Evolutionary conservation across 2,329 filamentous ascomycete species (phyloP).

Genomic region (Fusarium liriodendri): DNA sequence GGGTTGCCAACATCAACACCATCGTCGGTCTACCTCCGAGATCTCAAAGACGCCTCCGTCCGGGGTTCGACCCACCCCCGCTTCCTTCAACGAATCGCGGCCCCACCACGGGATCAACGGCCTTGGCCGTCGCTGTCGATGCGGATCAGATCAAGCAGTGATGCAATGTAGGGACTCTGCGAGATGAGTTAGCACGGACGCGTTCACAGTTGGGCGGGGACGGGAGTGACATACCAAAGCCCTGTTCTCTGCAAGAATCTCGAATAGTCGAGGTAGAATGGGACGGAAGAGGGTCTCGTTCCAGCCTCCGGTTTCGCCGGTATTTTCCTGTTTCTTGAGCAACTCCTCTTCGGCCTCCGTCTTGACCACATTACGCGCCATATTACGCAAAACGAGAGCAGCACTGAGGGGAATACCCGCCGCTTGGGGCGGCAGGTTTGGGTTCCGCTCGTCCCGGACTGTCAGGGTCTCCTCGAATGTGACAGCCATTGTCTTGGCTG

Average conservation of each 20-base stretch:
- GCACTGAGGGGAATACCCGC: slow-evolving; percentile 84
- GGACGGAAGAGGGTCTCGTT: slow-evolving; percentile 76
- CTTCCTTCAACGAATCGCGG: slow-evolving; percentile 14
- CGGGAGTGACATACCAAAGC: slow-evolving; percentile 60
- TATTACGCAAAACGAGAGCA: slow-evolving; percentile 81
- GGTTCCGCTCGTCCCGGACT: slow-evolving; percentile 68
- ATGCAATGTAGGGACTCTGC: slow-evolving; percentile 55
- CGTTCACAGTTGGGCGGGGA: neutral
- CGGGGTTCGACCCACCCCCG: slow-evolving; percentile 17
- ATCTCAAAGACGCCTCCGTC: slow-evolving; percentile 3
- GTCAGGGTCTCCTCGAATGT: slow-evolving; percentile 67
- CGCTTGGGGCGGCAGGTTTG: slow-evolving; percentile 69
- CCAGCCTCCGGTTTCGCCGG: slow-evolving; percentile 66
- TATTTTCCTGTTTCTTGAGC: slow-evolving; percentile 58
- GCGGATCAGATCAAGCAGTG: slow-evolving; percentile 53
- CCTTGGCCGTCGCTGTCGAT: slow-evolving; percentile 44
- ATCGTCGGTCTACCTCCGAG: slow-evolving; percentile 14
- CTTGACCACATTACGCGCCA: slow-evolving; percentile 75
- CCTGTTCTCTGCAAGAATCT: slow-evolving; percentile 77
- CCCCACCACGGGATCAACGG: slow-evolving; percentile 22
- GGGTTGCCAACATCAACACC: neutral
- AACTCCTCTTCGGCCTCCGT: slow-evolving; percentile 68
- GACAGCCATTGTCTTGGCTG: slow-evolving; percentile 66
- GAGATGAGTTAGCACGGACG: slow-evolving; percentile 27
- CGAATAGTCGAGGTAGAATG: slow-evolving; percentile 72